phyloP scores from a whole-genome alignment of 1,284 basidiomycete species.

The Pterulicium gracile region DNA sequence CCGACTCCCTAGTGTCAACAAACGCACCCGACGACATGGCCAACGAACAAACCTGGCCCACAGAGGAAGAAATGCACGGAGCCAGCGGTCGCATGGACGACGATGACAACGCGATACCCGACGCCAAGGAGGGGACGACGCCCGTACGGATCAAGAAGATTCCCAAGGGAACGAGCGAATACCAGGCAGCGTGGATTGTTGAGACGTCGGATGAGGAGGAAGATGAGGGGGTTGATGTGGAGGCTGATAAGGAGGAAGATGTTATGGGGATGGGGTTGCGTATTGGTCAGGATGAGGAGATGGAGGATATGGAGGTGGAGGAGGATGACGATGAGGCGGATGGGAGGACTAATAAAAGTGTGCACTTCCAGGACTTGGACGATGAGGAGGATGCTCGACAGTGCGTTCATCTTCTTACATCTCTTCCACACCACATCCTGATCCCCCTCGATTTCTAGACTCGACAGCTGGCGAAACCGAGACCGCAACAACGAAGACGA shows the following conservation, averaged over 20 bases:
- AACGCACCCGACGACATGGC: slow-evolving; percentile 85
- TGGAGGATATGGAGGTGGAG: slow-evolving; percentile 33
- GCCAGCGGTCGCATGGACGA: slow-evolving; percentile 21
- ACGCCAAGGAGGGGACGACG: slow-evolving; percentile 56
- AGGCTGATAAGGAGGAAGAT: slow-evolving; percentile 26
- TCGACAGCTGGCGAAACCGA: slow-evolving; percentile 58
- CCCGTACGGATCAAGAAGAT: slow-evolving; percentile 67
- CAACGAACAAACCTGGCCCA: slow-evolving; percentile 98
- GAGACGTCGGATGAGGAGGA: slow-evolving; percentile 72
- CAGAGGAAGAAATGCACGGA: slow-evolving; percentile 85
- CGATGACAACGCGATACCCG: slow-evolving; percentile 37
- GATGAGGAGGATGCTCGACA: slow-evolving; percentile 76
- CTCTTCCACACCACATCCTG: slow-evolving; percentile 4
- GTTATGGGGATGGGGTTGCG: slow-evolving; percentile 41
- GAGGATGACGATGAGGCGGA: slow-evolving; percentile 51
- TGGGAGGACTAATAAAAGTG: slow-evolving; percentile 42
- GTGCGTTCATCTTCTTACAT: slow-evolving; percentile 34
- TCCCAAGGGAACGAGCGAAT: slow-evolving; percentile 86
- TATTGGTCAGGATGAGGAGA: slow-evolving; percentile 25
- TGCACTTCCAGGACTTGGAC: slow-evolving; percentile 68
- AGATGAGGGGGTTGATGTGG: slow-evolving; percentile 30
- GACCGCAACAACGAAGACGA: slow-evolving; percentile 48
- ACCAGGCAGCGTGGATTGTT: slow-evolving; percentile 90
- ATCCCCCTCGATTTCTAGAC: slow-evolving; percentile 26
- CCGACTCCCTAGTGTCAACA: slow-evolving; percentile 82